Evolutionary conservation across 805 yeast genomes (phyloP), one percentile per base, ranked within the genome.

Genomic region (Blastobotrys mokoenaii): DNA sequence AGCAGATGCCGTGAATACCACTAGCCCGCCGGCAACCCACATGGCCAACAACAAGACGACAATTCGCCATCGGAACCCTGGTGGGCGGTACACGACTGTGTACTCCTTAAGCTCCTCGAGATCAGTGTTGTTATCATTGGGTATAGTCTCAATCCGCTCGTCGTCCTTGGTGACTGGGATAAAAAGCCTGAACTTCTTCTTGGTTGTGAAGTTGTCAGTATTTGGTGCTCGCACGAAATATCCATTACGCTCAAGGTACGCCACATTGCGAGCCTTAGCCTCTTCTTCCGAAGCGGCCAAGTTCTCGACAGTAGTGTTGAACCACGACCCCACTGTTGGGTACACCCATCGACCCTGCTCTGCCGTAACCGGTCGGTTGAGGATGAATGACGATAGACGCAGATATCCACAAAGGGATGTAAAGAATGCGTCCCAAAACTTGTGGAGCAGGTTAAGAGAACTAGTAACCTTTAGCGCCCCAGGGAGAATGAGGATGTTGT

Each of bases 71-170:
- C 78, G 72, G 62, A 90, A 85, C 41, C 72, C 53, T 1, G 95
- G 95, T 3, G 99, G 97, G 38, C 86, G 71, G 64, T 89, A 94
- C 2, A 89, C 96, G 25, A 89, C 76, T 2, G 76, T 71, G 62
- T 89, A 87, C 1, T 64, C 62, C 46, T 69, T 66, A 22, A 68
- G 65, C 20, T 66, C 66, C 17, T 18, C 8, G 6, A 20, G 30
- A 16, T 65, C 70, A 34, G 68, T 72, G 14, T 66, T 67, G 12
- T 68, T 70, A n/a, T 46, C 52, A 22, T 51, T 52, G 27, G 27
- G 7, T 5, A 22, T 22, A 15, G 59, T 62, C 22, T 66, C 66
- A 40, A 83, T 61, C 11, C 83, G 70, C 41, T 74, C 69, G 60
- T 89, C 95, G 52, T 80, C 82, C 53, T 78, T 80, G 0, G 95